Evolutionary conservation across 805 yeast genomes (phyloP).

Genomic region (Starmerella potacharoeniae): DNA sequence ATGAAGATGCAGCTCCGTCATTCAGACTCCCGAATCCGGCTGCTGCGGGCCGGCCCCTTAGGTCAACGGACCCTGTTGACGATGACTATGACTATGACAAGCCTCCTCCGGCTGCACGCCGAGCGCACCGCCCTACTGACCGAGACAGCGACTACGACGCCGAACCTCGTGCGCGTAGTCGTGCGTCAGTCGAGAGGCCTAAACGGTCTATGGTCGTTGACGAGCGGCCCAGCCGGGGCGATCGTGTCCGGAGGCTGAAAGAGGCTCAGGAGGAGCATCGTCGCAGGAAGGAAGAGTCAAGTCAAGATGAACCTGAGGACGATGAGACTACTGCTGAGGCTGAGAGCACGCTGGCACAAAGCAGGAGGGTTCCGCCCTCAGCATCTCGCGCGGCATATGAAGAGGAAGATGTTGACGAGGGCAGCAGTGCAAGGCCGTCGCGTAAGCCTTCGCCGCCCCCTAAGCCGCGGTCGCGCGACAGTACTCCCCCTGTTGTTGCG

Average conservation of each 20-base stretch:
- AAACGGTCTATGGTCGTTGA: background rate
- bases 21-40: background rate
- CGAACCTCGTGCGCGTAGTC: background rate
- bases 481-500: background rate
- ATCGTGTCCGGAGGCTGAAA: constrained; percentile 17
- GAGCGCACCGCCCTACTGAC: background rate
- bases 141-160: background rate
- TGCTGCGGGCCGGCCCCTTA: background rate
- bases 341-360: background rate
- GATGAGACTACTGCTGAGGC: background rate
- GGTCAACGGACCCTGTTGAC: background rate
- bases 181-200: background rate
- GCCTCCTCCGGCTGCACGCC: constrained; percentile 1
- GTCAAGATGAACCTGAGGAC: constrained; percentile 4
- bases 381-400: background rate
- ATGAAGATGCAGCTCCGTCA: background rate
- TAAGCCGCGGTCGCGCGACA: background rate
- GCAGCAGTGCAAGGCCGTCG: background rate
- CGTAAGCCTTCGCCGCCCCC: background rate
- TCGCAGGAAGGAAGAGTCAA: constrained; percentile 1
- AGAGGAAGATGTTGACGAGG: background rate
- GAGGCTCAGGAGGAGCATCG: constrained; percentile 21
- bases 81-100: background rate
- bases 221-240: constrained; percentile 11
- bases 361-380: background rate